These are phyloP conservation scores for Coemansia sp. DNA, from an alignment of 192 early-diverging fungal genomes.

Conservation along the genomic window DNA sequence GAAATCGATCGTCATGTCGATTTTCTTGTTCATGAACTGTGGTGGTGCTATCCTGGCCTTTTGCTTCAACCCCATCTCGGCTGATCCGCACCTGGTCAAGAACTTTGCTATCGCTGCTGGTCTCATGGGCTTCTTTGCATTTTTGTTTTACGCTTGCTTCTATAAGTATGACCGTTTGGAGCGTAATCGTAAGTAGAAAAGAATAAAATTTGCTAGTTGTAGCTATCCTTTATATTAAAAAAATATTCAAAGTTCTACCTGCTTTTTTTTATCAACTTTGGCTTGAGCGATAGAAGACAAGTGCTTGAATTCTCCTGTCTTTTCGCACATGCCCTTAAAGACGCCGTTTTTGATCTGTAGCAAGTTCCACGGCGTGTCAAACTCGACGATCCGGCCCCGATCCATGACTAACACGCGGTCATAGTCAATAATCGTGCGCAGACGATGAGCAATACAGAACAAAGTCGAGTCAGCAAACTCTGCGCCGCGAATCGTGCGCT, in stretches of 20 bases:
- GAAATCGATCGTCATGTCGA: slow-evolving; percentile 75
- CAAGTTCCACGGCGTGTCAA: slow-evolving; percentile 65
- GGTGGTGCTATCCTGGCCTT: slow-evolving; percentile 61
- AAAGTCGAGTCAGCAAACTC: slow-evolving; percentile 67
- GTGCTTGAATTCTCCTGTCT: slow-evolving; percentile 74
- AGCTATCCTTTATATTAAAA: no score
- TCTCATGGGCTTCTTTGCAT: slow-evolving; percentile 24
- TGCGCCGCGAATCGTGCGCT: slow-evolving; percentile 63
- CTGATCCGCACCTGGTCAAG: slow-evolving; percentile 59
- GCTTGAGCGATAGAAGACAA: slow-evolving; percentile 47
- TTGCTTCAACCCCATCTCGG: slow-evolving; percentile 60
- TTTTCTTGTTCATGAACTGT: slow-evolving; percentile 66
- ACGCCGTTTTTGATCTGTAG: slow-evolving; percentile 53
- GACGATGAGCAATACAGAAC: slow-evolving; percentile 72
- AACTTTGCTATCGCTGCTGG: slow-evolving; percentile 24
- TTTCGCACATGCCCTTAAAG: slow-evolving; percentile 74
- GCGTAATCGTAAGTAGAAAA: no score
- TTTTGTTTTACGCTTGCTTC: slow-evolving; percentile 33
- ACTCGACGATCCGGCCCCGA: slow-evolving; percentile 68
- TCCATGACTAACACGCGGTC: slow-evolving; percentile 79
- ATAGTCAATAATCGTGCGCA: slow-evolving; percentile 73
- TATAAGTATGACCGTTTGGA: slow-evolving; percentile 27
- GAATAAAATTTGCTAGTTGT: no score
- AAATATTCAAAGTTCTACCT: no score
- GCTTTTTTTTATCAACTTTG: background rate